A percentile compares a stretch with the other conserved stretches of the same genome.
phyloP scores from a whole-genome alignment of 371 early-diverging fungal genomes.

The Mucor piriformis region DNA sequence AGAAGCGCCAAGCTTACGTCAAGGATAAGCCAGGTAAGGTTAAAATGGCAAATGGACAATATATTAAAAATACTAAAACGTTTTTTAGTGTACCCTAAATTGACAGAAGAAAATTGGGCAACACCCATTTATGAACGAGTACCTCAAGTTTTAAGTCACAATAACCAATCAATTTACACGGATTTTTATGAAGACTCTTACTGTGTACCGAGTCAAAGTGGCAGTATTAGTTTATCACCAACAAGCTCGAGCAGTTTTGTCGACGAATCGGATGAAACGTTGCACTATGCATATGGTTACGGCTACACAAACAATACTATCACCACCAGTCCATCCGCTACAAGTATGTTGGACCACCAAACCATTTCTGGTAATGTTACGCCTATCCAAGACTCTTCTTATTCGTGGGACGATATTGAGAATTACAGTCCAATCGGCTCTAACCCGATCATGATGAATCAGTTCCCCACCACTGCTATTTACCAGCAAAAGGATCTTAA shows the following conservation, averaged over 20 bases:
- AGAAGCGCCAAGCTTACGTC: conserved; percentile 42
- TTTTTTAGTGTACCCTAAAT: conserved; percentile 25
- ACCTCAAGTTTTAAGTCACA: conserved; percentile 21
- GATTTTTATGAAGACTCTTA: conserved; percentile 13
- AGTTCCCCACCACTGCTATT: not conserved
- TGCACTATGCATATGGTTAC: conserved; percentile 26
- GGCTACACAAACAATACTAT: conserved; percentile 21
- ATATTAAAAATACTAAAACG: not conserved
- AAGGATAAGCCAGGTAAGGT: conserved; percentile 25
- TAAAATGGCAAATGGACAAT: not conserved
- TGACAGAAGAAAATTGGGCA: conserved; percentile 21
- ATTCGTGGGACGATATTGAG: conserved; percentile 25
- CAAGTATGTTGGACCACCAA: conserved; percentile 22
- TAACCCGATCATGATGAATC: conserved; percentile 10
- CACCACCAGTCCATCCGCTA: conserved; percentile 14
- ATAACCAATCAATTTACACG: conserved; percentile 10
- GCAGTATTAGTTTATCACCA: conserved; percentile 14
- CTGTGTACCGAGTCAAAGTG: conserved; percentile 12
- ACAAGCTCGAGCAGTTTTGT: conserved; percentile 15
- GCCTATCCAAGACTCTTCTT: conserved; percentile 16
- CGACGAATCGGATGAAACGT: conserved; percentile 26
- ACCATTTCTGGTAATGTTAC: conserved; percentile 21
- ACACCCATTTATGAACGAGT: conserved; percentile 11
- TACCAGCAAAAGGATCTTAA: not conserved
- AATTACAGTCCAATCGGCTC: conserved; percentile 18